Evolutionary conservation across 257 asterid genomes (phyloP).

Genomic region (Euphrasia confusa): DNA sequence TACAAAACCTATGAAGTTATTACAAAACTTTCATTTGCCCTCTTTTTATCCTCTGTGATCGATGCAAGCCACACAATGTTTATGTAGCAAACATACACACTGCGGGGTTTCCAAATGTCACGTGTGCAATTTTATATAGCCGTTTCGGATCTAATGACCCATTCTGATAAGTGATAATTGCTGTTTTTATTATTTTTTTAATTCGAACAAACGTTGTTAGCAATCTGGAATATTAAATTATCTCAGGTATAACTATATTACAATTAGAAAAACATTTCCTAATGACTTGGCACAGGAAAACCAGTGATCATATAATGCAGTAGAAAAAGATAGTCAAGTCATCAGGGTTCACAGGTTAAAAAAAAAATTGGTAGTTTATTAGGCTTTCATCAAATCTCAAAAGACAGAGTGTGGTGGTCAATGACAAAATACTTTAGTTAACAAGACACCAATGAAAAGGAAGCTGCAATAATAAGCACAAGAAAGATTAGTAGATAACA

Average conservation of each 20-base stretch:
- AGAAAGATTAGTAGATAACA: constrained; percentile 23
- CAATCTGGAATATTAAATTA: neutral
- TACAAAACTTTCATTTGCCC: neutral
- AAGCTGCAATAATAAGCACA: constrained; percentile 12
- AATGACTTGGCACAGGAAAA: constrained; percentile 9
- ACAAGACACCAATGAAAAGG: constrained; percentile 16
- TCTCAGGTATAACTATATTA: constrained; percentile 1
- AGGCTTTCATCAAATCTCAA: constrained; percentile 22
- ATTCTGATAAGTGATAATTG: neutral
- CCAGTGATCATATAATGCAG: neutral
- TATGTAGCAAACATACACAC: neutral
- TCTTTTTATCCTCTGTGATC: constrained; percentile 2
- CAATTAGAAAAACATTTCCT: constrained; percentile 13
- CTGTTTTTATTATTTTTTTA: neutral
- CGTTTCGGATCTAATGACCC: constrained; percentile 6
- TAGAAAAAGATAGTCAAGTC: constrained; percentile 22
- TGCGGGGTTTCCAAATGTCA: constrained; percentile 16
- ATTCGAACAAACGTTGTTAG: neutral
- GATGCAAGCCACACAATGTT: constrained; percentile 9
- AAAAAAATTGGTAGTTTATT: neutral
- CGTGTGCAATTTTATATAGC: constrained; percentile 13
- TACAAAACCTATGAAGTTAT: constrained; percentile 1
- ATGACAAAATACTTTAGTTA: constrained; percentile 19
- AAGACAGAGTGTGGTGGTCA: constrained; percentile 13
- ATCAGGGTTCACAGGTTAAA: constrained; percentile 9